Percentiles rank a stretch among this genome's conserved stretches.
Conservation (phyloP, 169 alveolate genomes). For the Babesia microti region DNA sequence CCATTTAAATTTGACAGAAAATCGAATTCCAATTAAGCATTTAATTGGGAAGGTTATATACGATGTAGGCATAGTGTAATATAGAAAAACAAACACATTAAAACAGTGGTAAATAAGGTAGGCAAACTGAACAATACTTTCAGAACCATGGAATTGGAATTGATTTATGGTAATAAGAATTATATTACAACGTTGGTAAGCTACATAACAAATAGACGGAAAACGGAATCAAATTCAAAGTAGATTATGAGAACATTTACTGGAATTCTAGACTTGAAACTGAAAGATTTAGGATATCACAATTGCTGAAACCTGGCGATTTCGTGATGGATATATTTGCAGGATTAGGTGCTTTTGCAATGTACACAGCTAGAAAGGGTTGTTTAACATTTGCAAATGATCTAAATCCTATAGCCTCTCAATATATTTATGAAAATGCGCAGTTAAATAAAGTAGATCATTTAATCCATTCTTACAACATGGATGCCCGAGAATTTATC, state of each 20-base stretch:
- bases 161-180: constrained; percentile 73
- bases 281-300: constrained; percentile 35
- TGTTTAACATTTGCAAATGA: constrained; percentile 76
- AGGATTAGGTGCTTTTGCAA: constrained; percentile 79
- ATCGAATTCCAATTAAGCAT: constrained; percentile 61
- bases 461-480: constrained; percentile 47
- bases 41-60: constrained; percentile 69
- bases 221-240: constrained; percentile 46
- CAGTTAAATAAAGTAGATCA: constrained; percentile 57
- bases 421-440: constrained; percentile 63
- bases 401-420: constrained; percentile 71
- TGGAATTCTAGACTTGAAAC: constrained; percentile 73
- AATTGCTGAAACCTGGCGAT: constrained; percentile 6
- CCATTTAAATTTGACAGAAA: constrained; percentile 71
- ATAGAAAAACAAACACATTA: constrained; percentile 67
- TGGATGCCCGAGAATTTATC: constrained; percentile 69
- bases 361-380: constrained; percentile 71
- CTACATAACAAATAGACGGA: constrained; percentile 29
- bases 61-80: constrained; percentile 40
- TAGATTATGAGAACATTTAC: constrained; percentile 60
- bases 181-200: constrained; percentile 60
- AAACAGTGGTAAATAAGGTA: constrained; percentile 73
- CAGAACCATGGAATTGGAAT: constrained; percentile 75
- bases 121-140: constrained; percentile 64
- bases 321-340: constrained; percentile 72